Base-by-base conservation (phyloP, 1,139 yeast genomes). In the Taiozyma sp. region DNA sequence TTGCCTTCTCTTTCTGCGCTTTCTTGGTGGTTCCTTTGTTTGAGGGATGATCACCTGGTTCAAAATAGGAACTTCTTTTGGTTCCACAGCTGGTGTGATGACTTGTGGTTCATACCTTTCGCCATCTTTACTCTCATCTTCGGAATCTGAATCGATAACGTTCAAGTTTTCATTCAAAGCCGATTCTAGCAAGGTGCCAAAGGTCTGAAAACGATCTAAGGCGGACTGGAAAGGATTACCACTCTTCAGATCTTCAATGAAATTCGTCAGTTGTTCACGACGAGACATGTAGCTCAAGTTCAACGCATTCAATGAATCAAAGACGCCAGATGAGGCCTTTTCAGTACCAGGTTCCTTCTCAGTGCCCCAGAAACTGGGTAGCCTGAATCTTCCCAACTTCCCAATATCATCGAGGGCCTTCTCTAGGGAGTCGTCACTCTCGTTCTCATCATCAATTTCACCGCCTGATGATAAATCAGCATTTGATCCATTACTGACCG, bases 151-250 rank as follows among this genome's bases (percentile, higher is more conserved):
- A 40, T 59, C 65, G 16, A 65, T 64, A 45, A 57, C 58, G 45
- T 61, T 62, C 40, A 66, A 64, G 1, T 67, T 61, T 36, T 60
- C 61, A 39, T 60, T 57, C 4, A 62, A 51, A 8, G 61, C 57
- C 22, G 59, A 56, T 43, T 64, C 68, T 43, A 65, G 52, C 6
- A 64, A 39, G 1, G 65, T 63, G 22, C 83, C 75, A 48, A 81
- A 66, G 0, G 84, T 81, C 60, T 79, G 83, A 45, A 84, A 71
- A 42, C 85, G 64, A 43, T 81, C 85, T 22, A 80, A 67, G 1
- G 86, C 84, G 12, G 79, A 71, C 27, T 74, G 71, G 23, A 81
- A 68, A 12, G 82, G 76, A 41, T 78, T 69, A 4, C 86, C 86
- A 44, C 72, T 63, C 48, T 75, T 73, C 58, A 81, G 69, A 57